Base-by-base conservation (phyloP, 306 rosid genomes). In the Echinosophora koreensis region DNA sequence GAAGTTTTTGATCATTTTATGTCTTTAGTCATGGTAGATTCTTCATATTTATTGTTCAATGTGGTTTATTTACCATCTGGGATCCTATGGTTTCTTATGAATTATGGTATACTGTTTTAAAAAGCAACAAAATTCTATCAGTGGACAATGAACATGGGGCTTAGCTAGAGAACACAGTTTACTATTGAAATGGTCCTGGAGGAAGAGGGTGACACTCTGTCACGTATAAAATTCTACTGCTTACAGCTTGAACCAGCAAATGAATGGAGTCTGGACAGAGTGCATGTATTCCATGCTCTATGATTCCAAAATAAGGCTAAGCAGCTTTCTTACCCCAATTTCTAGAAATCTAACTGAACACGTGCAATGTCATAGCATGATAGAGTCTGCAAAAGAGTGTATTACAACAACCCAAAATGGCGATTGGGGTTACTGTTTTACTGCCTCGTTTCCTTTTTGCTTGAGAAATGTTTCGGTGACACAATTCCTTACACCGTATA, bases 81-180 rank as follows among this genome's bases (percentile, higher is more conserved):
- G 63, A 27, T 37, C 8, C 54, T 74, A 4, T 35, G 11, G 9
- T 17, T 61, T 81, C 30, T 35, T 54, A 11, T 70, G 69, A 55
- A 34, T 35, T 64, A 51, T 71, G 78, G 64, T 15, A n/a, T 70
- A 55, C 12, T 71, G 51, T 71, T 59, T 54, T 71, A 37, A 22
- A 66, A 62, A 56, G 62, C 28, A 42, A 66, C 55, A 17, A 28
- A 57, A 46, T 61, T 34, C 27, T 22, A 61, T 41, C 72, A 41
- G 5, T 42, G 57, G 15, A 22, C 22, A 22, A 18, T 32, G 27
- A 60, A 38, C 70, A 12, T 35, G 38, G 52, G 62, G 32, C 18
- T 66, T 42, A 66, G 16, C 32, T 59, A 38, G 65, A 73, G 35
- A 57, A 5, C 32, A 10, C 59, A 60, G 39, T 74, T 66, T 8